Conservation (phyloP, 768 basidiomycete species). For the Mycena indigotica region DNA sequence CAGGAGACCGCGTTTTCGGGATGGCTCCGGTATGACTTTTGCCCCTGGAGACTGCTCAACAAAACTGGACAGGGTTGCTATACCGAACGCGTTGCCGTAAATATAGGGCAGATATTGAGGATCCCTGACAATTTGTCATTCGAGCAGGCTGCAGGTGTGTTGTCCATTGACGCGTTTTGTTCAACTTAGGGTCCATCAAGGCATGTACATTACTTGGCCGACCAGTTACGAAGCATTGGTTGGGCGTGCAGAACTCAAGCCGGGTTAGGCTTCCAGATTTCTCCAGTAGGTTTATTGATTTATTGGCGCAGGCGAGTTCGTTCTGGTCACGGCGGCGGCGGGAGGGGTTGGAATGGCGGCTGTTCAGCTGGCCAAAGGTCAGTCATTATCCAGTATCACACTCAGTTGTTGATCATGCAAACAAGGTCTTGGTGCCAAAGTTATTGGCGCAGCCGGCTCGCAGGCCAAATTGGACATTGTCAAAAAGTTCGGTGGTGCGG, state of each 20-base stretch:
- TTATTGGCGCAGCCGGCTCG: conserved; percentile 91
- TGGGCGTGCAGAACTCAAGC: conserved; percentile 76
- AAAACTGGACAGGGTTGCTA: conserved; percentile 58
- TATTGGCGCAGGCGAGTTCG: conserved; percentile 84
- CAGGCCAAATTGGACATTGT: conserved; percentile 78
- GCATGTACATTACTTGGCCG: conserved; percentile 86
- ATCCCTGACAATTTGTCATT: conserved; percentile 78
- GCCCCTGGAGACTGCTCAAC: neutral
- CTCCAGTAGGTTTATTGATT: no score
- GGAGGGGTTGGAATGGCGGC: conserved; percentile 94
- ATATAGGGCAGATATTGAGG: conserved; percentile 53
- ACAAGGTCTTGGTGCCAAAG: conserved; percentile 84
- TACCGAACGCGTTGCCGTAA: conserved; percentile 71
- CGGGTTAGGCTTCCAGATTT: no score
- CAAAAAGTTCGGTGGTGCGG: conserved; percentile 76
- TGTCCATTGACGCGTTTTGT: neutral
- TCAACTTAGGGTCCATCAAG: conserved; percentile 36
- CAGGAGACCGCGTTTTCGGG: conserved; percentile 89
- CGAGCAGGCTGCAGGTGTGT: conserved; percentile 81
- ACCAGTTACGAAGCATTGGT: conserved; percentile 93
- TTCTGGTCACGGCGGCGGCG: conserved; percentile 93
- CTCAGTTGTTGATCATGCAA: neutral
- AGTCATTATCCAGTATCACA: conserved; percentile 2
- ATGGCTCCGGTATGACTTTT: conserved; percentile 34
- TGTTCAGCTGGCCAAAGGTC: conserved; percentile 88